These are phyloP conservation scores for Symbiodinium pilosum DNA, from an alignment of 73 alveolate genomes.

Conservation along the genomic window DNA sequence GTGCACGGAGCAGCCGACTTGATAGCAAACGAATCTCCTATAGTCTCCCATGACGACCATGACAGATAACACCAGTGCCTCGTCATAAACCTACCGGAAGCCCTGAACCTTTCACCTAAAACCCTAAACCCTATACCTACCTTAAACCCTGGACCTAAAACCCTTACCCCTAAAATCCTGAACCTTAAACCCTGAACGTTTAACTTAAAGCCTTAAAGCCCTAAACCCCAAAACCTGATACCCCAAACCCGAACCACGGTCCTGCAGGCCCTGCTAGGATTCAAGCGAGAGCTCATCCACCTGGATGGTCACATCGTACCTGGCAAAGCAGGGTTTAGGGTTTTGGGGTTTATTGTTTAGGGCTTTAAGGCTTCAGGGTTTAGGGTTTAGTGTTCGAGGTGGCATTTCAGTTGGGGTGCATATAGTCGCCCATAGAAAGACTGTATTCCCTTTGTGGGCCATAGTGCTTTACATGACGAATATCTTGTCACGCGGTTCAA, in stretches of 20 bases:
- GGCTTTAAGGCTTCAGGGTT: too few species aligned
- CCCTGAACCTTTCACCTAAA: neutral
- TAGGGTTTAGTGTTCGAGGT: too few species aligned
- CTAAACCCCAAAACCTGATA: neutral
- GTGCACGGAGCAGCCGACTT: too few species aligned
- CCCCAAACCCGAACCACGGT: neutral
- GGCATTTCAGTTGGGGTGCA: too few species aligned
- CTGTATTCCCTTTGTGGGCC: too few species aligned
- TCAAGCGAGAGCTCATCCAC: constrained; percentile 61
- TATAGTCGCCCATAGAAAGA: too few species aligned
- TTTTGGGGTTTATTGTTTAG: too few species aligned
- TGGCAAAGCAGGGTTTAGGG: too few species aligned
- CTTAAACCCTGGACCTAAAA: neutral
- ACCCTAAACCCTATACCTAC: neutral
- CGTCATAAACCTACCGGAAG: neutral
- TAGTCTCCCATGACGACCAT: neutral
- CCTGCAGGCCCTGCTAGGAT: constrained; percentile 71
- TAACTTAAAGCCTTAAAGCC: neutral
- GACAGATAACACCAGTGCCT: neutral
- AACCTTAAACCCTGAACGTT: neutral
- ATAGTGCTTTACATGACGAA: too few species aligned
- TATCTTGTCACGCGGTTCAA: too few species aligned
- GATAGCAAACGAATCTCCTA: neutral
- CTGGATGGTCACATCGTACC: constrained; percentile 65
- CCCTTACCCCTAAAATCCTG: neutral